phyloP scores from a whole-genome alignment of 1,139 yeast species.

The Zygosaccharomyces pseudobailii region DNA sequence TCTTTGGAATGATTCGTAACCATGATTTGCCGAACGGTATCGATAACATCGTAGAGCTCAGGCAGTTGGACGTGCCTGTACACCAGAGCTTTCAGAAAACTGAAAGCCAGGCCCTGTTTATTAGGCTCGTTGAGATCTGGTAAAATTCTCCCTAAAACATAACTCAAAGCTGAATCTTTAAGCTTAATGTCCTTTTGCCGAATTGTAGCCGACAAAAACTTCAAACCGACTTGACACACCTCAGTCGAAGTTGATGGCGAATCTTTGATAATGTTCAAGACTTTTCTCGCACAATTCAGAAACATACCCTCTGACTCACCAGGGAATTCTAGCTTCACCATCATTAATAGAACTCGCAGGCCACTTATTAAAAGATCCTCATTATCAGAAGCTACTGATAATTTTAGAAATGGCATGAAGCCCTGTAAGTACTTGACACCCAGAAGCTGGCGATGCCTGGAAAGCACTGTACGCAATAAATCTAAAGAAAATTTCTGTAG shows the following conservation, averaged over 20 bases:
- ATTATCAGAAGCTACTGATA: slow-evolving; percentile 56
- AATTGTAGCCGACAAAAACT: slow-evolving; percentile 67
- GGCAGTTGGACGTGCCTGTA: slow-evolving; percentile 73
- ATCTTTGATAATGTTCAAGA: slow-evolving; percentile 64
- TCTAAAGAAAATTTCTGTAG: slow-evolving; percentile 78
- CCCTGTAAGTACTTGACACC: slow-evolving; percentile 61
- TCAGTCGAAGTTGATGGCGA: slow-evolving; percentile 77
- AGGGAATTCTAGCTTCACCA: slow-evolving; percentile 60
- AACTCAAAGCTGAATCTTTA: slow-evolving; percentile 70
- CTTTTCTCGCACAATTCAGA: slow-evolving; percentile 56
- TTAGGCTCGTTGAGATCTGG: slow-evolving; percentile 92
- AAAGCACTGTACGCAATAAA: slow-evolving; percentile 64
- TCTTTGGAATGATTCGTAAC: slow-evolving; percentile 82
- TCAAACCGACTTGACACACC: slow-evolving; percentile 75
- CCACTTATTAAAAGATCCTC: slow-evolving; percentile 73
- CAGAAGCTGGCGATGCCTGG: slow-evolving; percentile 54
- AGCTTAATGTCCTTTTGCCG: slow-evolving; percentile 65
- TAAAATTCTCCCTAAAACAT: slow-evolving; percentile 65
- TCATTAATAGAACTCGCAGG: slow-evolving; percentile 56
- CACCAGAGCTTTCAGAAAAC: slow-evolving; percentile 71
- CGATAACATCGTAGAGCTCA: slow-evolving; percentile 88
- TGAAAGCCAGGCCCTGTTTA: slow-evolving; percentile 83
- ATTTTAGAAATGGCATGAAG: slow-evolving; percentile 68
- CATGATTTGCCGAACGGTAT: slow-evolving; percentile 76
- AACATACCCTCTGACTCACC: slow-evolving; percentile 51